Evolutionary conservation across 305 asterid species (phyloP), one percentile per base, ranked within the genome.

Genomic region (Solanum aculeatissimum): DNA sequence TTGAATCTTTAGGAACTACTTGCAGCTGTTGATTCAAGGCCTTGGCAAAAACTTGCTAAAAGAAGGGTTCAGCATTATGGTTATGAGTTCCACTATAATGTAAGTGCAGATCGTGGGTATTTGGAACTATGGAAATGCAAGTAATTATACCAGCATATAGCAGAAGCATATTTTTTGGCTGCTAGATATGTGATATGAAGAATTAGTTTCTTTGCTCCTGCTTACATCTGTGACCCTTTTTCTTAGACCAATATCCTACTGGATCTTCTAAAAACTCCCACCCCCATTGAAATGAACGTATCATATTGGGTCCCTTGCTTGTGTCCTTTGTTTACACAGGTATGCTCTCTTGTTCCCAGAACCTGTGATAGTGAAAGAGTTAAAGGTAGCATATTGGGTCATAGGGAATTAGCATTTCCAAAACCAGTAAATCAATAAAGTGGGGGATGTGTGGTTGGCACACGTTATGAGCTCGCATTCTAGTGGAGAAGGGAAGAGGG

Each of bases 41-140:
- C 92, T 15, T 97, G 98, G 98, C 90, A 90, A 62, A 91, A 88
- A 84, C 99, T 97, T 84, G 98, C 98, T 83, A 97, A 94, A 91
- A 90, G 99, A 92, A 88, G 97, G 87, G 98, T 97, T 89, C 98
- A 97, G 85, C 99, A 97, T 88, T 91, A 94, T 77, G 98, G 99
- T 86, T 97, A 93, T 45, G 98, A 92, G 90, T 95, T 97, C 85
- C 85, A 94, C 88, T 97, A 97, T 88, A 93, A 88, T 84, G 98
- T 96, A 88, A 91, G 94, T 89, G 62, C 83, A 68, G 62, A 43
- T 40, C 7, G 16, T 60, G 60, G 32, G 25, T 19, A 7, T 27
- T 62, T 29, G 82, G 53, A 69, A 38, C 53, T 40, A 19, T n/a
- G 32, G 53, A 51, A 77, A 77, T 51, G 27, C 65, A 10, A 77